A percentile compares a stretch with the other conserved stretches of the same genome.
Conservation (phyloP, 805 yeast genomes). For the Starmerella bombicola region DNA sequence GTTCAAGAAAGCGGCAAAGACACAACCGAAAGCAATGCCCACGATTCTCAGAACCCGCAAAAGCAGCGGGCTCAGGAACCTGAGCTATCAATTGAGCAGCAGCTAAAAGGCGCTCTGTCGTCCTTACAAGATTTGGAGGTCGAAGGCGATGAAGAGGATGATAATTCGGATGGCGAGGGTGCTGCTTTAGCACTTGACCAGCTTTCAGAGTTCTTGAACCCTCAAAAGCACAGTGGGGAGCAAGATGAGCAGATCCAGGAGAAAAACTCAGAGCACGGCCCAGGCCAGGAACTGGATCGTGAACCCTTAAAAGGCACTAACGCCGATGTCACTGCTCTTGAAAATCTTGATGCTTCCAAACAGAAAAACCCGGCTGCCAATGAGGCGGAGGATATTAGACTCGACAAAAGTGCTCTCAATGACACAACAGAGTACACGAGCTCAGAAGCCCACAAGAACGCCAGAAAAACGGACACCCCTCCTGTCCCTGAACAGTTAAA, state of each 20-base stretch:
- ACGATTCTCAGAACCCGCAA: not conserved
- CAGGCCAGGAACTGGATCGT: not conserved
- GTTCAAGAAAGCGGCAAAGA: not conserved
- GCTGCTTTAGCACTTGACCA: conserved; percentile 8
- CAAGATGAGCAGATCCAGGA: not conserved
- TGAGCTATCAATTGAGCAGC: conserved; percentile 21
- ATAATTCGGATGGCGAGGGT: not conserved
- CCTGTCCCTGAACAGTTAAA: not conserved
- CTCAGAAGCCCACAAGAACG: not conserved
- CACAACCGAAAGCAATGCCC: too few relatives aligned
- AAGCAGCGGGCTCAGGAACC: conserved; percentile 1
- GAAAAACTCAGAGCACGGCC: not conserved
- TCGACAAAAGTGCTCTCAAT: not conserved
- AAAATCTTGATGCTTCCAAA: not conserved
- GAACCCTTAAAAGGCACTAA: not conserved
- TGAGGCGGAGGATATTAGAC: not conserved
- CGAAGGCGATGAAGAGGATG: conserved; percentile 5
- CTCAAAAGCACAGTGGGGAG: not conserved
- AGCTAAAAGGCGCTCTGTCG: conserved; percentile 24
- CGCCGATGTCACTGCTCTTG: not conserved
- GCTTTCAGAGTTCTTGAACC: conserved; percentile 3
- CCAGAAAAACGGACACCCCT: not conserved
- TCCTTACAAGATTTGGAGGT: conserved; percentile 17
- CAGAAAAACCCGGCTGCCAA: not conserved
- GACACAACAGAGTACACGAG: not conserved